Evolutionary conservation across 768 basidiomycete species (phyloP).

Genomic region (Tricholoma terreum): DNA sequence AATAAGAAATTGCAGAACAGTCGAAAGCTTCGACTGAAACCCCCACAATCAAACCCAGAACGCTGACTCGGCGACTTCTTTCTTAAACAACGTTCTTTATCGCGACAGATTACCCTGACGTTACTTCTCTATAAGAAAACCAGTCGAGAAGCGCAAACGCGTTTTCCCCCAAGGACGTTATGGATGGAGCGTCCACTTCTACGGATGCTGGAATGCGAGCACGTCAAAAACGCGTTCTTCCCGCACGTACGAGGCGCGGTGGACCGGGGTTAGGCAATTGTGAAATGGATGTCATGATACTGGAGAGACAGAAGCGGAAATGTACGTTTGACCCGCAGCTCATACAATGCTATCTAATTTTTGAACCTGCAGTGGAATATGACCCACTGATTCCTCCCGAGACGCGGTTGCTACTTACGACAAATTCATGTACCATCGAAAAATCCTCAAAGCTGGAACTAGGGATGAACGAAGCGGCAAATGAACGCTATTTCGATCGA

Average conservation of each 20-base stretch:
- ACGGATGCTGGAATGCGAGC: conserved; percentile 31
- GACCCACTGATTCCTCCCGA: conserved; percentile 66
- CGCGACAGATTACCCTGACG: not conserved
- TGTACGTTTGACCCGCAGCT: conserved; percentile 43
- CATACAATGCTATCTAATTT: not conserved
- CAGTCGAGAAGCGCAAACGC: not conserved
- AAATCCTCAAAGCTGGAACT: conserved; percentile 38
- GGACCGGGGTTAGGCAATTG: conserved; percentile 78
- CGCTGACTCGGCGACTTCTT: not conserved
- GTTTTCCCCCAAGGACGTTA: conserved; percentile 12
- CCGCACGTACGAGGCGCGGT: conserved; percentile 75
- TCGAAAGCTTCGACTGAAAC: not conserved
- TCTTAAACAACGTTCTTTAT: not conserved
- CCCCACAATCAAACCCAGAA: not conserved
- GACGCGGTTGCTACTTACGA: conserved; percentile 71
- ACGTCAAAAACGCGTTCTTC: conserved; percentile 76
- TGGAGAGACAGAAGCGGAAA: conserved; percentile 76
- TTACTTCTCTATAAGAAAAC: not conserved
- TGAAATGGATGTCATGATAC: conserved; percentile 79
- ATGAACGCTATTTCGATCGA: conserved; percentile 74
- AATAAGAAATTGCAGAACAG: not conserved
- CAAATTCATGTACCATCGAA: conserved; percentile 54
- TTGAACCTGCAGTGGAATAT: conserved; percentile 53
- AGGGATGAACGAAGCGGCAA: conserved; percentile 55
- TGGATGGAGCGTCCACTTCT: conserved; percentile 39